These are phyloP conservation scores for Colletotrichum lini DNA, from an alignment of 2,329 filamentous ascomycete species.

Conservation along the genomic window DNA sequence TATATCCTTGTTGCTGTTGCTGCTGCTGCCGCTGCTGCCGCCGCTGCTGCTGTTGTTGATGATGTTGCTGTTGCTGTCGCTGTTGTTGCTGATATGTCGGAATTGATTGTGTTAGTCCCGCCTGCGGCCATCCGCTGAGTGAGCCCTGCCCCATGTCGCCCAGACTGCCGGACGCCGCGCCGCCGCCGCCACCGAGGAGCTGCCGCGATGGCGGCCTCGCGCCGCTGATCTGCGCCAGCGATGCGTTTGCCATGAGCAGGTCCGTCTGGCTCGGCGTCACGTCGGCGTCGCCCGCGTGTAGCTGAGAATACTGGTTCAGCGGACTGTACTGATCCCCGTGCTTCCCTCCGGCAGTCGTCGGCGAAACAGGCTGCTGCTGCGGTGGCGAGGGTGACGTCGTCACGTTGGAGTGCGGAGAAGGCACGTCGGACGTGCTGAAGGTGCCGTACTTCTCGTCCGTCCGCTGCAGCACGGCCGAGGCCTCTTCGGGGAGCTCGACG, in stretches of 20 bases:
- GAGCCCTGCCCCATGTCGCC: neutral
- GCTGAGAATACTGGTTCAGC: constrained; percentile 51
- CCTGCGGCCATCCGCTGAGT: constrained; percentile 47
- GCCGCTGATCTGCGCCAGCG: constrained; percentile 46
- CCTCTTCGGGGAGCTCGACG: constrained; percentile 88
- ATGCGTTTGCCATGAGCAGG: constrained; percentile 46
- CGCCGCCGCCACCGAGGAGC: neutral
- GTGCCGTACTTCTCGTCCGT: constrained; percentile 86
- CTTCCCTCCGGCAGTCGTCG: constrained; percentile 43
- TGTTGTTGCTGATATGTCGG: constrained; percentile 48
- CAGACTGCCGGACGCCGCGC: neutral
- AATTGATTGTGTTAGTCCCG: constrained; percentile 46
- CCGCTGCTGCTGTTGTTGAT: too few species aligned
- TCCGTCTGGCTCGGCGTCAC: constrained; percentile 47
- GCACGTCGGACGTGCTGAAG: constrained; percentile 74
- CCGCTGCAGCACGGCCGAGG: constrained; percentile 79
- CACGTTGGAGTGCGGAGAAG: constrained; percentile 63
- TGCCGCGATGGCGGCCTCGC: constrained; percentile 30
- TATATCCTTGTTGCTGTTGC: constrained; percentile 36
- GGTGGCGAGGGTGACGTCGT: constrained; percentile 49
- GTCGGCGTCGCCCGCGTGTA: constrained; percentile 46
- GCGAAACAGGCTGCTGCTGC: constrained; percentile 42
- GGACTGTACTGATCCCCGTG: constrained; percentile 53
- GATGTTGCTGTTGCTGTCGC: constrained; percentile 13
- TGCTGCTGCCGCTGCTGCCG: neutral